Base-by-base conservation (phyloP, 176 grass and related monocot species). In the Zizania latifolia region DNA sequence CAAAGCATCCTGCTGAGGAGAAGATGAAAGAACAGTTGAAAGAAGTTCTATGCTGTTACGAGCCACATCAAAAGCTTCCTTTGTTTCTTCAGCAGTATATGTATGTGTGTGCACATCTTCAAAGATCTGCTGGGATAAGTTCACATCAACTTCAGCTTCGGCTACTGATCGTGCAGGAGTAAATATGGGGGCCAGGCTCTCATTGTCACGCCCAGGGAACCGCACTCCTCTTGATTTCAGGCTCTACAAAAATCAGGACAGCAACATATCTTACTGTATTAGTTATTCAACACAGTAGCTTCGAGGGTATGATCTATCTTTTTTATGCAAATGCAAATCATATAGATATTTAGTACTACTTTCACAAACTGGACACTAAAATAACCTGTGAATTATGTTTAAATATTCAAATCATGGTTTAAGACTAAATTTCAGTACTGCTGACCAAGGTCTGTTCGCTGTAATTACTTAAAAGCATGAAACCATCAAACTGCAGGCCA, bases 181-280 rank as follows among this genome's bases (percentile, higher is more conserved):
- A 89, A 97, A 90, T 78, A 93, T 88, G 19, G 93, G 93, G 26
- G 87, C 84, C 65, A 90, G 77, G 43, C 87, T 93, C 77, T 93
- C 93, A 19, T 93, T 87, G 40, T 92, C 87, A 85, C 87, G 82
- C 45, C 90, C 93, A 22, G 93, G 93, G 85, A 97, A 97, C 46
- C 85, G 82, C 58, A 97, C 78, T 68, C 89, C 93, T 88, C 90
- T 93, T 74, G 93, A 97, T 93, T 97, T 97, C 87, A 97, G 73
- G 72, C 93, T 97, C 93, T 97, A 74, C 17, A 83, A 71, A 51
- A 57, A 83, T 57, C 40, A 81, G 0, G 38, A 79, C 30, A 76
- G 33, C 10, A 48, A 5, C 66, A 50, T 38, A 30, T 23, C 51
- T n/a, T 48, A 71, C 40, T 36, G 32, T 40, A 22, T 23, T 14